Conservation (phyloP, 2,329 filamentous ascomycete species). For the Ploettnerulaceae sp. region DNA sequence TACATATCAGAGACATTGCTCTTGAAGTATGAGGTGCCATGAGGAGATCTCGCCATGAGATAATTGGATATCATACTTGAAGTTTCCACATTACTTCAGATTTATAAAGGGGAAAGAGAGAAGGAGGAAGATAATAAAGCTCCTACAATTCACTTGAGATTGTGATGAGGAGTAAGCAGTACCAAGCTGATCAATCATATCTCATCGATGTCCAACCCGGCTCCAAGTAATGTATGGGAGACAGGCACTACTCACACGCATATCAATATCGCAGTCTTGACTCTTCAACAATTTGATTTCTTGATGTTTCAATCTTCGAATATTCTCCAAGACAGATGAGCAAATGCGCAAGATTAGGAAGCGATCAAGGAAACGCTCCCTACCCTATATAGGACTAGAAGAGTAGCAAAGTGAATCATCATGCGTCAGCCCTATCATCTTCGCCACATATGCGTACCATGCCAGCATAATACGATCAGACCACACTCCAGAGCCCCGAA, state of each 20-base stretch:
- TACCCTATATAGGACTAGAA: conserved; percentile 58
- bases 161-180: conserved; percentile 13
- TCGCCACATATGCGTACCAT: conserved; percentile 73
- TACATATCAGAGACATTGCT: conserved; percentile 15
- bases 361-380: conserved; percentile 39
- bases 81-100: not conserved
- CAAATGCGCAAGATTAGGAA: no score
- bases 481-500: no score
- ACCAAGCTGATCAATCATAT: no score
- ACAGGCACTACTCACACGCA: no score
- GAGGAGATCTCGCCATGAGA: no score
- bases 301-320: no score
- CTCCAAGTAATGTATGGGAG: no score
- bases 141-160: not conserved
- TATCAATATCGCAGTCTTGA: no score
- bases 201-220: no score
- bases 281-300: no score
- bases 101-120: not conserved
- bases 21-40: not conserved
- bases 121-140: not conserved
- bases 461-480: conserved; percentile 68
- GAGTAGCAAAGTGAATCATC: conserved; percentile 62
- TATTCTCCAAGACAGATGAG: no score
- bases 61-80: no score
- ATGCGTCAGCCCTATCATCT: conserved; percentile 72